Percentiles rank a stretch among this genome's conserved stretches.
Evolutionary conservation across 208 protist species (phyloP).

Genomic region (Acanthamoeba royreba): DNA sequence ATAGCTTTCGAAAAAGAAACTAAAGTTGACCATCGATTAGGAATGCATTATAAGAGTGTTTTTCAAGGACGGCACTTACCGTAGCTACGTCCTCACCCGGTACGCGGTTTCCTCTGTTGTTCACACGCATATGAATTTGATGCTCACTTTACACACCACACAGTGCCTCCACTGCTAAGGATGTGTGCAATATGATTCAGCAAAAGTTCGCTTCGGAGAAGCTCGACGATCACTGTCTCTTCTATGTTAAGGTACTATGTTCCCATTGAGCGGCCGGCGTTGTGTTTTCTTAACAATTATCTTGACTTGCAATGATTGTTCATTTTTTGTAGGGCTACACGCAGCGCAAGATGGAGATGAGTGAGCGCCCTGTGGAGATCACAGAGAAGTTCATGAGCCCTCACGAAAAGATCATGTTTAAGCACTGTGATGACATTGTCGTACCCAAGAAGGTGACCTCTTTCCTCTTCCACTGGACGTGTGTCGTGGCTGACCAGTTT

Average conservation of each 20-base stretch:
- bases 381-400: background rate
- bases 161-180: background rate
- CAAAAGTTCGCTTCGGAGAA: background rate
- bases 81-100: background rate
- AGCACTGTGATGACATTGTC: background rate
- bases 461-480: background rate
- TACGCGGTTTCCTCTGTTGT: background rate
- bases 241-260: background rate
- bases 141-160: background rate
- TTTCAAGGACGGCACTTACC: background rate
- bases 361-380: background rate
- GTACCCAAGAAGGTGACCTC: background rate
- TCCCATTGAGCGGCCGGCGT: background rate
- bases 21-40: too few species aligned
- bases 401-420: background rate
- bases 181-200: background rate
- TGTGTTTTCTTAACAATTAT: background rate
- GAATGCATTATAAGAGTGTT: background rate
- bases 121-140: background rate
- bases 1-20: too few species aligned
- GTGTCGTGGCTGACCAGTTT: background rate
- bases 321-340: background rate
- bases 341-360: background rate
- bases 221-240: background rate
- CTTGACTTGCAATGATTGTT: background rate